Conservation (phyloP, 2,329 filamentous ascomycete species). For the Cucurbitaria berberidis region DNA sequence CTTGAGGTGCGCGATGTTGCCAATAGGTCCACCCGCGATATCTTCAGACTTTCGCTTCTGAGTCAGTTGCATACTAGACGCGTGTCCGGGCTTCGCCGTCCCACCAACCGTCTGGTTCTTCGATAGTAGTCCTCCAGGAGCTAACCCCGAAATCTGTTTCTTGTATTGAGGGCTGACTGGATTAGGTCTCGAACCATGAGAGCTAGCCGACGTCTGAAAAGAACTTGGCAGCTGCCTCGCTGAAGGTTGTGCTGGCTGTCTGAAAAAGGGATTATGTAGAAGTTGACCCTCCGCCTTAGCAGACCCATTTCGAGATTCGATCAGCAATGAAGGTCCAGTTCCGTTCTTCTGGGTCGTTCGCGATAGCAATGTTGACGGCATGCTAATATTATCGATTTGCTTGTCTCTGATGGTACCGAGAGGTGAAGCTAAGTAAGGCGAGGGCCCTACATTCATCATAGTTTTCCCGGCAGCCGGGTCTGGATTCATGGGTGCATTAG, state of each 20-base stretch:
- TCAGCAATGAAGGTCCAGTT: background rate
- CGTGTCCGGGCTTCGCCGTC: background rate
- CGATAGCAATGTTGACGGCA: background rate
- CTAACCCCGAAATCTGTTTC: background rate
- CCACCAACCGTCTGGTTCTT: background rate
- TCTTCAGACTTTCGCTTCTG: conserved; percentile 1
- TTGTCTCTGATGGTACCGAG: background rate
- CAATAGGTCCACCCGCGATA: background rate
- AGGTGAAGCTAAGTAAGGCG: background rate
- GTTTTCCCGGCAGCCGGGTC: background rate
- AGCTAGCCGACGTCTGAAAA: background rate
- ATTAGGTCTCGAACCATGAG: background rate
- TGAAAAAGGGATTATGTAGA: background rate
- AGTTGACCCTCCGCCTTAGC: background rate
- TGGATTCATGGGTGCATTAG: background rate
- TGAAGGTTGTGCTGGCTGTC: background rate
- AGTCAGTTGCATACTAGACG: background rate
- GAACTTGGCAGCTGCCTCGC: background rate
- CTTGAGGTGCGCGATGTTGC: background rate
- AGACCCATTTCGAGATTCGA: background rate
- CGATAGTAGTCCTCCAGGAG: background rate
- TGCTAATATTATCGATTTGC: background rate
- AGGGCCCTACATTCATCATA: background rate
- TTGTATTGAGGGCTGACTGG: background rate
- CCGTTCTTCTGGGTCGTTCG: background rate